Evolutionary conservation across 352 stramenopile genomes (phyloP).

Genomic region (Phytophthora foliorum): DNA sequence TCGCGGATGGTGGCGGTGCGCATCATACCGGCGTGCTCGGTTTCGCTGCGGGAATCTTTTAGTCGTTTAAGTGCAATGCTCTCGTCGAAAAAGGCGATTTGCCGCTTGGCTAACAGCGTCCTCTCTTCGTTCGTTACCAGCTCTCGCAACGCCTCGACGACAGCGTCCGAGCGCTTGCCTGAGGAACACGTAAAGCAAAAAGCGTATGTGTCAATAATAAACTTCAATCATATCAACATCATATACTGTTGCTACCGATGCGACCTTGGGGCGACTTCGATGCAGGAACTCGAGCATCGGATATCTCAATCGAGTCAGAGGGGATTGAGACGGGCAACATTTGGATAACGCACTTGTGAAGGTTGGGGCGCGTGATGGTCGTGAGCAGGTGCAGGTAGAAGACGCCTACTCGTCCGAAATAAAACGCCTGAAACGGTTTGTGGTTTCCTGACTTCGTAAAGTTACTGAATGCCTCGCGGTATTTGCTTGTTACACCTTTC

Average conservation of each 20-base stretch:
- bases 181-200: neutral
- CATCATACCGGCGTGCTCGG: neutral
- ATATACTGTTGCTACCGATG: neutral
- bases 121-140: neutral
- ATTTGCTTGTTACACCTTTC: neutral
- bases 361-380: too few species aligned
- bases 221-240: neutral
- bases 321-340: neutral
- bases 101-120: neutral
- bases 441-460: neutral
- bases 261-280: neutral
- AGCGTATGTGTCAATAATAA: neutral
- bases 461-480: neutral
- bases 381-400: too few species aligned
- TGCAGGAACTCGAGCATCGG: neutral
- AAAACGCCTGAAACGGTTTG: too few species aligned
- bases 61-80: neutral
- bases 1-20: neutral
- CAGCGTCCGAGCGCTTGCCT: neutral
- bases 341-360: neutral
- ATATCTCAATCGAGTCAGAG: neutral
- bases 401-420: too few species aligned
- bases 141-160: neutral
- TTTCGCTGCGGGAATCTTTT: neutral
- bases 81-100: neutral